A percentile compares a stretch with the other conserved stretches of the same genome.
These are phyloP conservation scores for Venturia carpophila DNA, from an alignment of 2,329 filamentous ascomycete species.

Conservation along the genomic window DNA sequence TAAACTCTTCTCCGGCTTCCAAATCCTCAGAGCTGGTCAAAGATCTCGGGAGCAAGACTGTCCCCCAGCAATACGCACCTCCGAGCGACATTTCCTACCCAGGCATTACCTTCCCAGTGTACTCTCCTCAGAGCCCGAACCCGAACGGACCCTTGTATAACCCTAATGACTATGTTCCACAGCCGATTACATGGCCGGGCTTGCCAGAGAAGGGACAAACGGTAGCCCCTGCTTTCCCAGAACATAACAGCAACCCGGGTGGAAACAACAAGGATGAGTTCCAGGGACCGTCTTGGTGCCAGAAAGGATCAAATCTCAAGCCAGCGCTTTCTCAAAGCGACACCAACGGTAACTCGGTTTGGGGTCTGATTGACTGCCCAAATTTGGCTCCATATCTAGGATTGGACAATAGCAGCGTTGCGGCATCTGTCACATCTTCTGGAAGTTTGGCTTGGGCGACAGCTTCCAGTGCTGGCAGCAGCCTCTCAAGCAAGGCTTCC, in stretches of 20 bases:
- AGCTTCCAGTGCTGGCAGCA: neutral
- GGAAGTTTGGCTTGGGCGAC: neutral
- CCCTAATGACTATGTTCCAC: conserved; percentile 26
- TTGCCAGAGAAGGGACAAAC: conserved; percentile 23
- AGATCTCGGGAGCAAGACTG: neutral
- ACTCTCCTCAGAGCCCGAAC: conserved; percentile 19
- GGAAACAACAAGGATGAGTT: conserved; percentile 11
- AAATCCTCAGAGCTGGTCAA: conserved; percentile 8
- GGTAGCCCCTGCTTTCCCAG: conserved; percentile 19
- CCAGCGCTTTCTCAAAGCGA: conserved; percentile 24
- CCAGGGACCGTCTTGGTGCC: conserved; percentile 26
- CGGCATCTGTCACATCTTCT: conserved; percentile 7
- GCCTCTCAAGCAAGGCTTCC: neutral
- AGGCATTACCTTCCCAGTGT: conserved; percentile 15
- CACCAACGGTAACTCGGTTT: conserved; percentile 27
- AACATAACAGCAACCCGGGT: conserved; percentile 21
- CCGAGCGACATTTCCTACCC: conserved; percentile 8
- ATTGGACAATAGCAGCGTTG: neutral
- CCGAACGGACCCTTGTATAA: conserved; percentile 29
- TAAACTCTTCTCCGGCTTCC: neutral
- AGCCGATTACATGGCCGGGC: conserved; percentile 27
- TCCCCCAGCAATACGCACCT: conserved; percentile 1
- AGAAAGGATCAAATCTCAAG: conserved; percentile 23
- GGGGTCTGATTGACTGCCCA: conserved; percentile 27
- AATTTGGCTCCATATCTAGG: conserved; percentile 21